These are phyloP conservation scores for Leucaena leucocephala DNA, from an alignment of 306 rosid genomes.

Conservation along the genomic window DNA sequence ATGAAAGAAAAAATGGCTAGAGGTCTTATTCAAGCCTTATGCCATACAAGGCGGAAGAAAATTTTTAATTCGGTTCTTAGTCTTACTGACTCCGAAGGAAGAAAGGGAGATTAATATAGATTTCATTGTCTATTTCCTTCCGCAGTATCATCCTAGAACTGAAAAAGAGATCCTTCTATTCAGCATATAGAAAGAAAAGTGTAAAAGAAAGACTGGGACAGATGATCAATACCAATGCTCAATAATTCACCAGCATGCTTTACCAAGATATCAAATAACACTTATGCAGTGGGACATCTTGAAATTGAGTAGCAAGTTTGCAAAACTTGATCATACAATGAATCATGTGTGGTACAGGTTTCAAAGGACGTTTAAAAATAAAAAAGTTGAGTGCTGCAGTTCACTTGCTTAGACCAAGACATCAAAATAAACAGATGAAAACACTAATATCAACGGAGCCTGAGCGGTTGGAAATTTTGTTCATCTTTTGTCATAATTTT, in stretches of 20 bases:
- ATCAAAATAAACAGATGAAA: background rate
- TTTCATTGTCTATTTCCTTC: background rate
- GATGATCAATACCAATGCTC: background rate
- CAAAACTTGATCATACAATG: background rate
- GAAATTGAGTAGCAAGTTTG: background rate
- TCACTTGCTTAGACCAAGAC: background rate
- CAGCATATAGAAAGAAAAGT: background rate
- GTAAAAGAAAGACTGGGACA: background rate
- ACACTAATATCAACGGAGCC: background rate
- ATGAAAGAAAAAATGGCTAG: background rate
- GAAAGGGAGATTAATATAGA: slow-evolving; percentile 19
- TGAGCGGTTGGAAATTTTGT: background rate
- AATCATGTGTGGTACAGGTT: background rate
- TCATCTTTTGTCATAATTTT: background rate
- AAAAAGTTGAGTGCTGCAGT: background rate
- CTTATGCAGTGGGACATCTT: background rate
- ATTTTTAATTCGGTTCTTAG: background rate
- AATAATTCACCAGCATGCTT: slow-evolving; percentile 10
- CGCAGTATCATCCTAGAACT: background rate
- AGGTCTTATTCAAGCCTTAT: background rate
- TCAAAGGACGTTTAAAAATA: background rate
- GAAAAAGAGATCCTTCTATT: background rate
- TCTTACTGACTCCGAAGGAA: slow-evolving; percentile 22
- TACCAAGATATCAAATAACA: background rate
- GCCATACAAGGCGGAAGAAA: slow-evolving; percentile 8